phyloP scores from a whole-genome alignment of 83 land plant species.

The Picea abies region DNA sequence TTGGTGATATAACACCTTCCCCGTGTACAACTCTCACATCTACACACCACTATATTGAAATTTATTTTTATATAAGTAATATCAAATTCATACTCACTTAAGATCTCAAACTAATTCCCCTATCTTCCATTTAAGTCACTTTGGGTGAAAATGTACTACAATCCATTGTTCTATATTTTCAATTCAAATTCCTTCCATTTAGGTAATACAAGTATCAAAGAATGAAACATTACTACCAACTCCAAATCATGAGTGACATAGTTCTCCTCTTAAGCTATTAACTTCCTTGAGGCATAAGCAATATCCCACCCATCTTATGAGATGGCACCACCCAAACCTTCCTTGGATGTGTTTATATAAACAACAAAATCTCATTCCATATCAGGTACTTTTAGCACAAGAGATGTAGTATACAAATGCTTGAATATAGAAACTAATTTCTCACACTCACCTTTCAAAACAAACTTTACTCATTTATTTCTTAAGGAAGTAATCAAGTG shows the following conservation, averaged over 20 bases:
- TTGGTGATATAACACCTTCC: no score
- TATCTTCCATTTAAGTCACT: no score
- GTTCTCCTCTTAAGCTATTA: background rate
- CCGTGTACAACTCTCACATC: no score
- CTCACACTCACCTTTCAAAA: background rate
- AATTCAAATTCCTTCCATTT: no score
- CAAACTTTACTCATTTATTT: background rate
- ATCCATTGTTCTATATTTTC: no score
- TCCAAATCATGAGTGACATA: slow-evolving; percentile 7
- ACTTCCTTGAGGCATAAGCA: background rate
- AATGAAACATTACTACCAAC: background rate
- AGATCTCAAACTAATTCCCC: no score
- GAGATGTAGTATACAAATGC: background rate
- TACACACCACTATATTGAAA: no score
- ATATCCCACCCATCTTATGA: background rate
- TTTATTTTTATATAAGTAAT: no score
- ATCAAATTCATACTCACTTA: no score
- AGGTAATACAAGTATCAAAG: background rate
- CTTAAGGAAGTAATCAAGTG: background rate
- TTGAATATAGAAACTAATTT: background rate
- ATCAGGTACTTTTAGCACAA: background rate
- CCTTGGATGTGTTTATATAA: background rate
- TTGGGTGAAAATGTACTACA: no score
- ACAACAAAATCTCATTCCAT: background rate
- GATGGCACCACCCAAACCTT: background rate